Base-by-base conservation (phyloP, 805 yeast genomes). In the Starmerella vitae region DNA sequence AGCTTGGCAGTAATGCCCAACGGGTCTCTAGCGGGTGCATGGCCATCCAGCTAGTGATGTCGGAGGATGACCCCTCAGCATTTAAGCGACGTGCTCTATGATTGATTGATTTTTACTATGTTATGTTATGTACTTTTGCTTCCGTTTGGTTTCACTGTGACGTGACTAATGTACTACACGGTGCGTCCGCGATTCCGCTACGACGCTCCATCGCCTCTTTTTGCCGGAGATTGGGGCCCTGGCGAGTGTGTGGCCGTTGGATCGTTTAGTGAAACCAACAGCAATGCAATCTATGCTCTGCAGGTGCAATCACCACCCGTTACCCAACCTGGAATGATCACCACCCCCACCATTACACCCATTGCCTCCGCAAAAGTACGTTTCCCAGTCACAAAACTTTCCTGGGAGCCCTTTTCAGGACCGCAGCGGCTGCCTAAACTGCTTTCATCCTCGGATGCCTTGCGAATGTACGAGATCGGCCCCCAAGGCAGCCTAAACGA, bases 261-360 rank as follows among this genome's bases (percentile, higher is more conserved):
- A n/a, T 71, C 94, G 0, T 83, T 75, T 55, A 71, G 80, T 42
- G 96, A 86, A 56, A 93, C 83, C 36, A 63, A 74, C 20, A 63
- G 67, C 30, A 86, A 86, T 59, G 71, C 72, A 47, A 56, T 85
- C 22, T 48, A 54, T 36, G 46, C 60, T n/a, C 38, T 57, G n/a
- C 44, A 49, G 20, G 50, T 57, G 10, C 32, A 38, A 6, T n/a
- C n/a, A n/a, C n/a, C n/a, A n/a, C n/a, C n/a, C n/a, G 15, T 20
- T 22, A 41, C 38, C 25, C 29, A 12, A 9, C 9, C 5, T 15
- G 20, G 9, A 8, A n/a, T n/a, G n/a, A n/a, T n/a, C n/a, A 17
- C 20, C 20, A 15, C 13, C 12, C 30, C 33, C 12, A 29, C 21
- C 15, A 35, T 20, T n/a, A 15, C 24, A 21, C 27, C 26, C 30